phyloP scores from a whole-genome alignment of 768 basidiomycete species.

The Tremella fuciformis region DNA sequence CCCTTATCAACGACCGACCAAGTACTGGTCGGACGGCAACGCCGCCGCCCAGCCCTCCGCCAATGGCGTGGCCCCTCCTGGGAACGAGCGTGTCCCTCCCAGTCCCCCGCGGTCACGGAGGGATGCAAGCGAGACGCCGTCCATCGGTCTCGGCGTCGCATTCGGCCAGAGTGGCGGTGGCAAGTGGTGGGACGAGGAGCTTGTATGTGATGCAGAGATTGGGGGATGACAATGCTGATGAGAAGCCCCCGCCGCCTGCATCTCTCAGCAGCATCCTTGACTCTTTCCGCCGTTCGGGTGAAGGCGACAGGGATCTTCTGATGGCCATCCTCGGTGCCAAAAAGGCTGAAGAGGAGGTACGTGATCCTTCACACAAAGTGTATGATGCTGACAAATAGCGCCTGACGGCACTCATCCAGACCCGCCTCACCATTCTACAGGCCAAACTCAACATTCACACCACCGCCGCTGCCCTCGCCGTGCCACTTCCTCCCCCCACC shows the following conservation, averaged over 20 bases:
- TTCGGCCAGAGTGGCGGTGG: conserved; percentile 37
- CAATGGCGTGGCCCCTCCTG: too few relatives aligned
- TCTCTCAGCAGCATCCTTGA: conserved; percentile 78
- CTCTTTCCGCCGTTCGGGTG: conserved; percentile 79
- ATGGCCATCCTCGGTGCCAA: conserved; percentile 89
- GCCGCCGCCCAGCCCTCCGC: too few relatives aligned
- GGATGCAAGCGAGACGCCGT: conserved; percentile 35
- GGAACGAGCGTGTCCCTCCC: conserved; percentile 20
- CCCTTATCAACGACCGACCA: too few relatives aligned
- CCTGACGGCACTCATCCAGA: conserved; percentile 47
- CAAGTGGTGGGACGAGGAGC: conserved; percentile 49
- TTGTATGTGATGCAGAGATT: conserved; percentile 26
- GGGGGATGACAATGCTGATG: not conserved
- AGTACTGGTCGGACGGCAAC: too few relatives aligned
- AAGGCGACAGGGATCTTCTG: conserved; percentile 88
- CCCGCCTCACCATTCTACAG: conserved; percentile 49
- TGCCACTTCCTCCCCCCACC: conserved; percentile 9
- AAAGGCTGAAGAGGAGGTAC: conserved; percentile 85
- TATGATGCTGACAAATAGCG: conserved; percentile 23
- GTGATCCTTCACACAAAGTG: conserved; percentile 25
- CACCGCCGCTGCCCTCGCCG: conserved; percentile 29
- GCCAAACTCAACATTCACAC: conserved; percentile 41
- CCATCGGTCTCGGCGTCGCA: conserved; percentile 26
- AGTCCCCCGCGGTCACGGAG: conserved; percentile 39
- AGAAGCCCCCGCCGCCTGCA: conserved; percentile 64